phyloP scores from a whole-genome alignment of 768 basidiomycete species.

The Russula olivacea region DNA sequence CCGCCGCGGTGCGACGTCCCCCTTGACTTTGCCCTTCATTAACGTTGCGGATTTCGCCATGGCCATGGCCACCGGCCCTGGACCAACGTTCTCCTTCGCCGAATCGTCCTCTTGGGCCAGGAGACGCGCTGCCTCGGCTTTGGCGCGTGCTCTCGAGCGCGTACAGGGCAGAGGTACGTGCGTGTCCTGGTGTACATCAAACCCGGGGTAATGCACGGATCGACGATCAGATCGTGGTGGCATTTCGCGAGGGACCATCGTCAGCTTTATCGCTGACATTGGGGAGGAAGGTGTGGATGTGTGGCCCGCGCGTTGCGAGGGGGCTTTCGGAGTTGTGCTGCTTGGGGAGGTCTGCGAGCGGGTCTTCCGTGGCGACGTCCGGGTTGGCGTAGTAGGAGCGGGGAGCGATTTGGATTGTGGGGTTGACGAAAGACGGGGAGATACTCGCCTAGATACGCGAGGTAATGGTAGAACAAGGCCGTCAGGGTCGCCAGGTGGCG shows the following conservation, averaged over 20 bases:
- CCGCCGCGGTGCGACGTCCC: slow-evolving; percentile 12
- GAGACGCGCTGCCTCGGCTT: slow-evolving; percentile 6
- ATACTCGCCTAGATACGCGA: slow-evolving; percentile 10
- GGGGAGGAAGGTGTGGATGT: background rate
- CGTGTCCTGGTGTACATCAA: slow-evolving; percentile 25
- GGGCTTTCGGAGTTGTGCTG: background rate
- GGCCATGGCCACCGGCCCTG: background rate
- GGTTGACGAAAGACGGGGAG: slow-evolving; percentile 12
- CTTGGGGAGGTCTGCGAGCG: slow-evolving; percentile 2
- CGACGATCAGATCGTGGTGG: slow-evolving; percentile 18
- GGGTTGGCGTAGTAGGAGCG: slow-evolving; percentile 9
- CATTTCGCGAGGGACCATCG: slow-evolving; percentile 21
- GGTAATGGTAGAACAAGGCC: background rate
- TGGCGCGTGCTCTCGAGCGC: slow-evolving; percentile 13
- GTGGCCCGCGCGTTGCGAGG: slow-evolving; percentile 3
- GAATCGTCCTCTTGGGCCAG: slow-evolving; percentile 9
- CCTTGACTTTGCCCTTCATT: slow-evolving; percentile 5
- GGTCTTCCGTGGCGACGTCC: slow-evolving; percentile 22
- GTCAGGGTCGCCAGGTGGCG: background rate
- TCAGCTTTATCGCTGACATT: background rate
- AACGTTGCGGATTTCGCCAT: background rate
- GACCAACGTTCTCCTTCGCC: slow-evolving; percentile 25
- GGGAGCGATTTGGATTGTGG: background rate
- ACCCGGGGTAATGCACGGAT: slow-evolving; percentile 25
- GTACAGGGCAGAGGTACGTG: slow-evolving; percentile 19